Base-by-base conservation (phyloP, 768 basidiomycete genomes). In the Rubroboletus satanas region DNA sequence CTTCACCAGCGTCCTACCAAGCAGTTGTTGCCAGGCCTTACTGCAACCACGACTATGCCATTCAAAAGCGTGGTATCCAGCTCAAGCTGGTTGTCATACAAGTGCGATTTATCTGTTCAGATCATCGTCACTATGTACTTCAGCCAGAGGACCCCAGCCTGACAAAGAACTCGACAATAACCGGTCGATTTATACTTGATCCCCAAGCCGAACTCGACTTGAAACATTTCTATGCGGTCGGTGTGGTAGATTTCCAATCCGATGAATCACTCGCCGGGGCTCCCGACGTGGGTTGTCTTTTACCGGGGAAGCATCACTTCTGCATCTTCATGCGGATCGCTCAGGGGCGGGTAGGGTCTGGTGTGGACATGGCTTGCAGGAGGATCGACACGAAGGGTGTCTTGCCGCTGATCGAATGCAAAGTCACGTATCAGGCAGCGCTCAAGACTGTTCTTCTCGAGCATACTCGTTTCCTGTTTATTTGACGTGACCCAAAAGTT, bases 1-100 rank as follows among this genome's bases (percentile, higher is more conserved):
- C 42, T 26, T 60, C 59, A 12, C 58, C 59, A 10, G 59, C 59
- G 1, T 60, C 42, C 33, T 60, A 60, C 35, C 29, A 37, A 32
- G 18, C 37, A 4, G 5, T 21, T 14, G 21, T 59, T 4, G 1
- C 37, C 10, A 29, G 1, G 4, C 47, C 51, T 11, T 45, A 39
- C 47, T 28, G 51, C 23, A 28, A 49, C 14, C 51, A 53, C 21
- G 57, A 53, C 11, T 59, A 59, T 28, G 35, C 42, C 26, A 53
- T 59, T 21, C 51, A 42, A 18, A 59, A 59, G 21, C 35, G 51
- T n/a, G 58, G 58, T 15, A 49, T 59, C 38, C 47, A 45, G 23
- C 51, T 59, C 43, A 59, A 41, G 33, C n/a, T 52, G 9, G 35
- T 58, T 1, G 45, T 58, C 45, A 39, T 58, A 28, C 41, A 2